A percentile compares a stretch with the other conserved stretches of the same genome.
Conservation (phyloP, 352 stramenopile species). For the Pythium biforme region DNA sequence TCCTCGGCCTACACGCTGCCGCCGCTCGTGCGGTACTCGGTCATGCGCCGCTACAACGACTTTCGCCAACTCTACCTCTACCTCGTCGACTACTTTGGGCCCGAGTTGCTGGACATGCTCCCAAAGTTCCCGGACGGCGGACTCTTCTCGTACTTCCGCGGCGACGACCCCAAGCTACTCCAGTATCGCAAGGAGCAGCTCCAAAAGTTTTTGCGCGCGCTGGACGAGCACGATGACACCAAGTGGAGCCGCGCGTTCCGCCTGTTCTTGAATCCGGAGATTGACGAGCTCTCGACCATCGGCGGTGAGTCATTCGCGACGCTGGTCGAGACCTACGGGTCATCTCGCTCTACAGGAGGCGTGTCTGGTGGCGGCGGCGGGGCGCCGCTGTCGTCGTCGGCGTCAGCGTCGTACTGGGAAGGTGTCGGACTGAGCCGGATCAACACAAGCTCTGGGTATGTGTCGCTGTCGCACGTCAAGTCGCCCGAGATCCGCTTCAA, state of each 20-base stretch:
- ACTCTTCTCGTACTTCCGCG: slow-evolving; percentile 69
- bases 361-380: background rate
- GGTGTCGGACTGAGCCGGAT: slow-evolving; percentile 28
- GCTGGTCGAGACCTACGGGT: slow-evolving; percentile 19
- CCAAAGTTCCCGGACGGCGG: slow-evolving; percentile 71
- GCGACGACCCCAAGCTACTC: slow-evolving; percentile 70
- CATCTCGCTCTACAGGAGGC: too few relatives aligned
- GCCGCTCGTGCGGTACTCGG: slow-evolving; percentile 75
- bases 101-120: slow-evolving; percentile 42
- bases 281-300: slow-evolving; percentile 44
- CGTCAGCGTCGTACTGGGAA: slow-evolving; percentile 11
- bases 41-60: slow-evolving; percentile 78
- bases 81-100: slow-evolving; percentile 48
- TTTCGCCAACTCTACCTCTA: slow-evolving; percentile 67
- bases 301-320: slow-evolving; percentile 27
- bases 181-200: slow-evolving; percentile 62
- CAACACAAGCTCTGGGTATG: slow-evolving; percentile 57
- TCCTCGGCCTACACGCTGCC: slow-evolving; percentile 39
- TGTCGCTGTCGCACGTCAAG: slow-evolving; percentile 70
- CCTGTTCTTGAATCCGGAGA: slow-evolving; percentile 60
- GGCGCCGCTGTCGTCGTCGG: slow-evolving; percentile 3
- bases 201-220: slow-evolving; percentile 54
- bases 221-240: slow-evolving; percentile 57
- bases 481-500: slow-evolving; percentile 80
- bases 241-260: slow-evolving; percentile 59